These are phyloP conservation scores for Chondrus crispus DNA, from an alignment of 23 red algal genomes.

Conservation along the genomic window DNA sequence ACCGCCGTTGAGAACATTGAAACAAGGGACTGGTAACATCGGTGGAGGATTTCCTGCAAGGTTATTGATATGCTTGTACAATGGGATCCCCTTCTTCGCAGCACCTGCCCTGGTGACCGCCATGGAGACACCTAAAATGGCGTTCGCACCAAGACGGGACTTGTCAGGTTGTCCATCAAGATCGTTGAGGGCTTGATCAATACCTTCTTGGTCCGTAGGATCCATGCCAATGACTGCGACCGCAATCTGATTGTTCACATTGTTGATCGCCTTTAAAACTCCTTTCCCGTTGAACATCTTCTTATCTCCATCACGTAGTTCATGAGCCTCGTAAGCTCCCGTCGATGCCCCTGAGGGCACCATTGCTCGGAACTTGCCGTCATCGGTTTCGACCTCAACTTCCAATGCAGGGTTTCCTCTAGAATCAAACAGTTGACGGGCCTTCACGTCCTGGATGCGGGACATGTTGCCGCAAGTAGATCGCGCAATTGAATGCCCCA, in stretches of 20 bases:
- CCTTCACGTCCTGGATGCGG: constrained; percentile 69
- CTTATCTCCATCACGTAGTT: constrained; percentile 89
- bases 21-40: constrained; percentile 91
- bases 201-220: constrained; percentile 84
- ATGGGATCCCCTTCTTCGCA: constrained; percentile 75
- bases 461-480: constrained; percentile 9
- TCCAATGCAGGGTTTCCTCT: constrained; percentile 85
- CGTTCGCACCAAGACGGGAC: constrained; percentile 88
- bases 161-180: constrained; percentile 92
- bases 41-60: constrained; percentile 86
- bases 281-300: constrained; percentile 79
- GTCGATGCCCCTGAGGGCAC: constrained; percentile 91
- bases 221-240: constrained; percentile 92
- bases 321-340: constrained; percentile 77
- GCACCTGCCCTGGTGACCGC: constrained; percentile 95
- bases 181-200: constrained; percentile 85
- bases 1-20: constrained; percentile 94
- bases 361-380: constrained; percentile 79
- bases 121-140: constrained; percentile 97
- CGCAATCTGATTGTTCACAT: constrained; percentile 86
- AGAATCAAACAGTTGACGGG: constrained; percentile 85
- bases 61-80: constrained; percentile 97
- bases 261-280: constrained; percentile 87
- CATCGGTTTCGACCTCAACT: constrained; percentile 94
- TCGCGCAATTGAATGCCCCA: too few relatives aligned